Conservation (phyloP, 2,329 filamentous ascomycete genomes). For the Penicillium sp. region DNA sequence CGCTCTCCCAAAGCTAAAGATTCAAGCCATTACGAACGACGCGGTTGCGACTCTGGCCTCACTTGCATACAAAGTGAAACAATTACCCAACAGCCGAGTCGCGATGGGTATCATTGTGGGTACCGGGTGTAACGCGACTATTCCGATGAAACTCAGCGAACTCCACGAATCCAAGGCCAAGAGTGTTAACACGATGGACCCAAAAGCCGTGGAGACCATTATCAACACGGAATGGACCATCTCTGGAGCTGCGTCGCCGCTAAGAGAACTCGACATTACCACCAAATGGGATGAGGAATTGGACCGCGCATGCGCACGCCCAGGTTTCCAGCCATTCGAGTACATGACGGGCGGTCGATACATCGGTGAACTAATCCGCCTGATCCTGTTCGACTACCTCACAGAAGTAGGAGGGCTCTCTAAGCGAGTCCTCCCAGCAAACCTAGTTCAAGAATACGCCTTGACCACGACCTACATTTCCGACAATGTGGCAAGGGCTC, state of each 20-base stretch:
- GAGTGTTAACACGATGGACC: conserved; percentile 49
- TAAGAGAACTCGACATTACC: conserved; percentile 61
- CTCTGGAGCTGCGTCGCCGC: conserved; percentile 68
- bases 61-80: conserved; percentile 70
- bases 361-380: conserved; percentile 72
- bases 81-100: conserved; percentile 62
- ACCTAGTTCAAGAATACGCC: conserved; percentile 60
- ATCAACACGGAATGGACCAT: conserved; percentile 88
- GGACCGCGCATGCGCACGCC: conserved; percentile 66
- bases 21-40: conserved; percentile 79
- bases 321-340: conserved; percentile 79
- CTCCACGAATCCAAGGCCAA: conserved; percentile 65
- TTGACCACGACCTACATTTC: conserved; percentile 74
- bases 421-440: conserved; percentile 52
- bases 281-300: conserved; percentile 71
- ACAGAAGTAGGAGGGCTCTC: conserved; percentile 46
- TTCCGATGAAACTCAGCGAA: conserved; percentile 65
- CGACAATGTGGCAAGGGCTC: conserved; percentile 61
- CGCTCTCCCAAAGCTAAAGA: conserved; percentile 65
- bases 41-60: conserved; percentile 78
- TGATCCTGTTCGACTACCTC: conserved; percentile 69
- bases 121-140: conserved; percentile 79
- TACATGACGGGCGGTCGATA: conserved; percentile 83
- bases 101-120: conserved; percentile 81
- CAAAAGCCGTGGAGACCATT: conserved; percentile 64